Conservation (phyloP, 1,139 yeast species). For the Lodderomyces oxycetoniae region DNA sequence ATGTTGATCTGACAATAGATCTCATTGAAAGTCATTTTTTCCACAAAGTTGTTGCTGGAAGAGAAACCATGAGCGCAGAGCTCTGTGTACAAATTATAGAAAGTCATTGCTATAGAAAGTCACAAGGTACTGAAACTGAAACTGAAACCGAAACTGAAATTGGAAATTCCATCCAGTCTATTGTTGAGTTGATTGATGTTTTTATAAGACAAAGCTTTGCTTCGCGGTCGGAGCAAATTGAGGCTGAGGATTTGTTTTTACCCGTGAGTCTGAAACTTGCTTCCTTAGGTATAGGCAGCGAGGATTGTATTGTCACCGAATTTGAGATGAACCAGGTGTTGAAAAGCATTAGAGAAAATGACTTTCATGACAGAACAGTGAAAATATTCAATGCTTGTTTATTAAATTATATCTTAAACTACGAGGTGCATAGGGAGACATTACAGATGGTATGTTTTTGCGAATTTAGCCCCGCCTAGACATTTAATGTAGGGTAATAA, state of each 20-base stretch:
- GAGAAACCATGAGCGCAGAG: constrained; percentile 31
- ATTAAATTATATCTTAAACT: constrained; percentile 35
- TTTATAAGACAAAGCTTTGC: constrained; percentile 18
- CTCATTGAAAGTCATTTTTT: constrained; percentile 37
- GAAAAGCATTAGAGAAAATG: constrained; percentile 5
- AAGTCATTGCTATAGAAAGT: constrained; percentile 30
- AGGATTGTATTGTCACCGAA: neutral
- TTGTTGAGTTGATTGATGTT: constrained; percentile 31
- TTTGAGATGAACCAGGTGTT: neutral
- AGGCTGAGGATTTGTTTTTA: constrained; percentile 25
- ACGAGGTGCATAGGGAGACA: too few relatives aligned
- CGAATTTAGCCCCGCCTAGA: too few relatives aligned
- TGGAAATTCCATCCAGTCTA: constrained; percentile 23
- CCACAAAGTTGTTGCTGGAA: constrained; percentile 30
- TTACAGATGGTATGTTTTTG: too few relatives aligned
- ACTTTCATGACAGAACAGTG: constrained; percentile 19
- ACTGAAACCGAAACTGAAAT: constrained; percentile 1
- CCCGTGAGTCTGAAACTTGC: constrained; percentile 30
- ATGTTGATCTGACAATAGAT: constrained; percentile 30
- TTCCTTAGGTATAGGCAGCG: constrained; percentile 7
- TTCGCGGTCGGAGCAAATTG: constrained; percentile 2
- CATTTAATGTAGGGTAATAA: too few relatives aligned
- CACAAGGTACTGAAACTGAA: neutral
- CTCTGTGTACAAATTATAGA: constrained; percentile 32
- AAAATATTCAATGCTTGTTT: constrained; percentile 35